phyloP scores from a whole-genome alignment of 148 eudicot genomes.

The Gaultheria prostrata region DNA sequence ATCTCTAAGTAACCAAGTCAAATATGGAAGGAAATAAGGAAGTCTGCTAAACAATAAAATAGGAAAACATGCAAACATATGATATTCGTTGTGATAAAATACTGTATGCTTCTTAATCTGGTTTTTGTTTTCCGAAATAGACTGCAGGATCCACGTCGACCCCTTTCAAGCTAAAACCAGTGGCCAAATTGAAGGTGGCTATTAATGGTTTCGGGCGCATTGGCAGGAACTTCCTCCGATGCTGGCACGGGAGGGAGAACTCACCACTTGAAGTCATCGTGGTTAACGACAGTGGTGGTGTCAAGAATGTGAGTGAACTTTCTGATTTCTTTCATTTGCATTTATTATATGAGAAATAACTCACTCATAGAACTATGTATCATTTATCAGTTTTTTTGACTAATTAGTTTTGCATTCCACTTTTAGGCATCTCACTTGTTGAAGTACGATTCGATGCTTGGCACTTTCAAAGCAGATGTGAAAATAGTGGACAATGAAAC shows the following conservation, averaged over 20 bases:
- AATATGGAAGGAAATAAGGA: neutral
- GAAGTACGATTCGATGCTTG: slow-evolving; percentile 91
- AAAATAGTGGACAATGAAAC: slow-evolving; percentile 83
- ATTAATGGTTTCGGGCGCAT: slow-evolving; percentile 98
- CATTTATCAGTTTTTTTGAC: neutral
- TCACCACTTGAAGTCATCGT: slow-evolving; percentile 92
- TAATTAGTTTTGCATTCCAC: neutral
- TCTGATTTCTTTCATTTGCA: neutral
- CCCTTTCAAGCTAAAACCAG: slow-evolving; percentile 63
- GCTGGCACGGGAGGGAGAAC: slow-evolving; percentile 96
- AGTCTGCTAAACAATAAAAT: neutral
- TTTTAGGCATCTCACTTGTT: slow-evolving; percentile 94
- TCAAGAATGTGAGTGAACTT: slow-evolving; percentile 63
- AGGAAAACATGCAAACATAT: neutral
- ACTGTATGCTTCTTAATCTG: neutral
- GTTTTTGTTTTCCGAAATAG: slow-evolving; percentile 31
- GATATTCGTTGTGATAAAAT: neutral
- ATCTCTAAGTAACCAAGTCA: neutral
- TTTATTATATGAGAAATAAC: neutral
- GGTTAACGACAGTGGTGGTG: slow-evolving; percentile 98
- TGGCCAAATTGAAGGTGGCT: slow-evolving; percentile 92
- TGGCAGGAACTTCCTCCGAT: slow-evolving; percentile 98
- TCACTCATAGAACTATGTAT: neutral
- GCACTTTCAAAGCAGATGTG: slow-evolving; percentile 95
- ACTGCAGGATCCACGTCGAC: slow-evolving; percentile 53